Evolutionary conservation across 768 basidiomycete genomes (phyloP).

Genomic region (Podaxis sp.): DNA sequence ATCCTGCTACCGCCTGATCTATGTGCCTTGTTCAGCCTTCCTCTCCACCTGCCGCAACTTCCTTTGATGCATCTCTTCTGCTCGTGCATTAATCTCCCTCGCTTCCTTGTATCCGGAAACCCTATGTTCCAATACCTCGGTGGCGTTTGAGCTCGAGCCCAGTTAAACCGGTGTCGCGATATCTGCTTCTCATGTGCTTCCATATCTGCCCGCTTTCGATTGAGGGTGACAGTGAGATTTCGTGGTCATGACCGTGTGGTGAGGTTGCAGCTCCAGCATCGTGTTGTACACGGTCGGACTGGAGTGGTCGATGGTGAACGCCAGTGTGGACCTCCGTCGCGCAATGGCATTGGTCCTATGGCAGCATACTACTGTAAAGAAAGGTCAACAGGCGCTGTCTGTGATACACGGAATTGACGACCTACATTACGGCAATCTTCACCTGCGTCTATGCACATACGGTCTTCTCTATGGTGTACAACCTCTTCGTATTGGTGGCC

Average conservation of each 20-base stretch:
- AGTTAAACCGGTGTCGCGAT: constrained; percentile 71
- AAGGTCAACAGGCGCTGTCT: not conserved
- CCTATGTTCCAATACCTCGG: constrained; percentile 90
- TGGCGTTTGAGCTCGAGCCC: constrained; percentile 72
- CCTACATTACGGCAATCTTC: constrained; percentile 78
- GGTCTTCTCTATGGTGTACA: constrained; percentile 62
- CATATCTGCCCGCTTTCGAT: constrained; percentile 28
- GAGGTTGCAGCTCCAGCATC: constrained; percentile 9
- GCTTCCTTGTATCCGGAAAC: constrained; percentile 84
- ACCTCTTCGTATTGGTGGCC: constrained; percentile 76
- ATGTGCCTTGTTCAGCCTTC: constrained; percentile 54
- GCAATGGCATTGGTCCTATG: constrained; percentile 67
- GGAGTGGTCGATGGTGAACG: constrained; percentile 53
- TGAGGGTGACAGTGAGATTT: constrained; percentile 15
- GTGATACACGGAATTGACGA: not conserved
- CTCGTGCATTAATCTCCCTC: constrained; percentile 69
- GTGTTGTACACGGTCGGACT: constrained; percentile 28
- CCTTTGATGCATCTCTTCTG: constrained; percentile 67
- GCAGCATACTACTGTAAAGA: constrained; percentile 75
- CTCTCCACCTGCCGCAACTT: constrained; percentile 59
- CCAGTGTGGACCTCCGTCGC: constrained; percentile 74
- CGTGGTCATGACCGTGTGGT: constrained; percentile 12
- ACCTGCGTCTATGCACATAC: constrained; percentile 69
- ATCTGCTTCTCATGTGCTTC: constrained; percentile 66
- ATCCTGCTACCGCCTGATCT: constrained; percentile 28